Percentiles rank a stretch among this genome's conserved stretches.
phyloP scores from a whole-genome alignment of 2,329 filamentous ascomycete species.

The Colletotrichum tropicale region DNA sequence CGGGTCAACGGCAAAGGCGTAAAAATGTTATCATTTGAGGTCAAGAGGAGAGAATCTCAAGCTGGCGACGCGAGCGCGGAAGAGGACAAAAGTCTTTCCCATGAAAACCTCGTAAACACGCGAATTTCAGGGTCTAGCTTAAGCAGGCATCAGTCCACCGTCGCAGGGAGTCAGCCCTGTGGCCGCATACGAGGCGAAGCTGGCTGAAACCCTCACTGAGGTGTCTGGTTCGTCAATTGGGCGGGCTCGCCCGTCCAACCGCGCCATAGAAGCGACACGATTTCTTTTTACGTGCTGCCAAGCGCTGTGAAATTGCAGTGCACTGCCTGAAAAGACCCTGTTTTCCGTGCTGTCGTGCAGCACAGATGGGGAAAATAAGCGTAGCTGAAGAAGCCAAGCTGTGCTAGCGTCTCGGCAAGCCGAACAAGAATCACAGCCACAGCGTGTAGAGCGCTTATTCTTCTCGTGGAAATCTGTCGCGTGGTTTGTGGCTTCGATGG shows the following conservation, averaged over 20 bases:
- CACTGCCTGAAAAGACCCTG: background rate
- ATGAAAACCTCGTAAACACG: background rate
- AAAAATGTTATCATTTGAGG: accelerated
- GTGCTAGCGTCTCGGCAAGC: background rate
- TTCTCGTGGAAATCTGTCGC: background rate
- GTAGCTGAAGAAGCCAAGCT: background rate
- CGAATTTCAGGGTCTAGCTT: background rate
- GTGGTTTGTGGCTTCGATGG: background rate
- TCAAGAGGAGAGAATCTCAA: accelerated
- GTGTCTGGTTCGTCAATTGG: background rate
- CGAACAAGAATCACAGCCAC: background rate
- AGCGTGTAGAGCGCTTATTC: background rate
- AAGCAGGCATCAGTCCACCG: background rate
- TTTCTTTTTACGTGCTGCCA: background rate
- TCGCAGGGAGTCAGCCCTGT: background rate
- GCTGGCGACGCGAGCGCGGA: accelerated
- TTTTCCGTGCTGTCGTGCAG: background rate
- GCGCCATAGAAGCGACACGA: background rate
- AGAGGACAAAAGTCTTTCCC: background rate
- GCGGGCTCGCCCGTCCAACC: background rate
- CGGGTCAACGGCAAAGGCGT: background rate
- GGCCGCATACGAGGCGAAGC: background rate
- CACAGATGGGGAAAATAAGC: background rate
- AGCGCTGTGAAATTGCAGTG: background rate
- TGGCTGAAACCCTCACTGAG: background rate